phyloP scores from a whole-genome alignment of 2,329 filamentous ascomycete genomes.

The Penicillium sp. region DNA sequence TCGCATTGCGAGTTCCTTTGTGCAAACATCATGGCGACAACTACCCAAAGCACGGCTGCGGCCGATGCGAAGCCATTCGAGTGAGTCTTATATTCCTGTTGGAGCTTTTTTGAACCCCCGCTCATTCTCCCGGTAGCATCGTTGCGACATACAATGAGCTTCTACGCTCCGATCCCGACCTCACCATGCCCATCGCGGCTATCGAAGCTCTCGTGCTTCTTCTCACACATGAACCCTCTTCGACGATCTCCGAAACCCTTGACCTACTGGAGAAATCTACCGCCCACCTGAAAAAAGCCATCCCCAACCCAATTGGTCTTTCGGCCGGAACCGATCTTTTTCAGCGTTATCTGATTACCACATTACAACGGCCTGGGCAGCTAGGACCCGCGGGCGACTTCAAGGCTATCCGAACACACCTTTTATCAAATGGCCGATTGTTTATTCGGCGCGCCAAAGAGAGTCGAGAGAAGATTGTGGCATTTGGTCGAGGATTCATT shows the following conservation, averaged over 20 bases:
- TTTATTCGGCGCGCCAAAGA: conserved; percentile 89
- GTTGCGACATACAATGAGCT: conserved; percentile 68
- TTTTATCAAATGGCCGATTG: conserved; percentile 81
- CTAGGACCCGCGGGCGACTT: conserved; percentile 68
- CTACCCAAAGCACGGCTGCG: conserved; percentile 23
- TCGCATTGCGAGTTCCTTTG: conserved; percentile 9
- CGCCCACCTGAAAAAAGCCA: conserved; percentile 73
- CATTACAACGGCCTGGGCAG: conserved; percentile 60
- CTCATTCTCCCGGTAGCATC: conserved; percentile 51
- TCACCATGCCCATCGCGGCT: conserved; percentile 94
- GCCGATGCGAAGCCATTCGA: conserved; percentile 42
- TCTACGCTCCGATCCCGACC: conserved; percentile 71
- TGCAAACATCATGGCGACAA: conserved; percentile 34
- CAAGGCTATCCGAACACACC: conserved; percentile 78
- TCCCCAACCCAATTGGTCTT: conserved; percentile 87
- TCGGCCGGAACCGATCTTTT: conserved; percentile 95
- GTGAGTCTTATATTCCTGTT: conserved; percentile 28
- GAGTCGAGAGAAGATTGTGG: conserved; percentile 79
- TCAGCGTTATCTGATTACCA: conserved; percentile 87
- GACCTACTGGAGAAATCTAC: conserved; percentile 80
- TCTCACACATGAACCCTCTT: conserved; percentile 76
- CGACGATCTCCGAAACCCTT: conserved; percentile 92
- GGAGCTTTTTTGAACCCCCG: not conserved
- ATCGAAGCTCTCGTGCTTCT: conserved; percentile 90
- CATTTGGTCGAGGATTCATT: conserved; percentile 77